phyloP scores from a whole-genome alignment of 768 basidiomycete genomes.

The Boletus rubroflammeus region DNA sequence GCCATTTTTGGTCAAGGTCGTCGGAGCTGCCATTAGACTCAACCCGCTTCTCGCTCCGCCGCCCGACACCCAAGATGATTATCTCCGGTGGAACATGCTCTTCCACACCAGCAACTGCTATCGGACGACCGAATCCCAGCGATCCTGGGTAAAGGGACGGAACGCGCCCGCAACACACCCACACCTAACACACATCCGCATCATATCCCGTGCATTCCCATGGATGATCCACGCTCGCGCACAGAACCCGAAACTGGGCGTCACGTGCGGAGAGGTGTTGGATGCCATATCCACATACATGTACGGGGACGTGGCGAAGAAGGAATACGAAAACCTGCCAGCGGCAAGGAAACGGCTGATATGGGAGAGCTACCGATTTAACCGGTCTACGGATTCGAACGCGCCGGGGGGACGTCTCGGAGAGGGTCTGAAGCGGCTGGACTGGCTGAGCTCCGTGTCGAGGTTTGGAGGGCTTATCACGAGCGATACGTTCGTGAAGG shows the following conservation, averaged over 20 bases:
- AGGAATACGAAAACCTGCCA: slow-evolving; percentile 48
- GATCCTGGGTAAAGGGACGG: slow-evolving; percentile 68
- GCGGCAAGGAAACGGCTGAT: slow-evolving; percentile 39
- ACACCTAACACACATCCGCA: slow-evolving; percentile 47
- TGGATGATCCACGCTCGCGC: slow-evolving; percentile 54
- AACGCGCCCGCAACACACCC: slow-evolving; percentile 64
- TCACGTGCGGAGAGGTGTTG: slow-evolving; percentile 66
- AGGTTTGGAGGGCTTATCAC: slow-evolving; percentile 59
- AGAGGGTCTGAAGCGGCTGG: slow-evolving; percentile 59
- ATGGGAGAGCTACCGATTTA: slow-evolving; percentile 54
- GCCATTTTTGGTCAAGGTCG: slow-evolving; percentile 50
- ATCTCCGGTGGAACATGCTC: slow-evolving; percentile 74
- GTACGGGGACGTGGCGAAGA: slow-evolving; percentile 45
- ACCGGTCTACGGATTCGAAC: slow-evolving; percentile 58
- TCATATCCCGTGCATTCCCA: slow-evolving; percentile 53
- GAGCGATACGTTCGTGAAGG: slow-evolving; percentile 43
- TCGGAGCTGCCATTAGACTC: slow-evolving; percentile 45
- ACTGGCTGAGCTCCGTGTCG: slow-evolving; percentile 58
- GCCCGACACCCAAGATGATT: slow-evolving; percentile 41
- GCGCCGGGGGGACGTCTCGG: slow-evolving; percentile 70
- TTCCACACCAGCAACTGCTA: slow-evolving; percentile 57
- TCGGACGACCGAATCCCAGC: slow-evolving; percentile 55
- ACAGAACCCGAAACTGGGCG: slow-evolving; percentile 42
- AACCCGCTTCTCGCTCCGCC: slow-evolving; percentile 61
- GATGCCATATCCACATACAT: slow-evolving; percentile 51